A percentile compares a stretch with the other conserved stretches of the same genome.
Conservation (phyloP, 371 early-diverging fungal species). For the Catenaria anguillulae region DNA sequence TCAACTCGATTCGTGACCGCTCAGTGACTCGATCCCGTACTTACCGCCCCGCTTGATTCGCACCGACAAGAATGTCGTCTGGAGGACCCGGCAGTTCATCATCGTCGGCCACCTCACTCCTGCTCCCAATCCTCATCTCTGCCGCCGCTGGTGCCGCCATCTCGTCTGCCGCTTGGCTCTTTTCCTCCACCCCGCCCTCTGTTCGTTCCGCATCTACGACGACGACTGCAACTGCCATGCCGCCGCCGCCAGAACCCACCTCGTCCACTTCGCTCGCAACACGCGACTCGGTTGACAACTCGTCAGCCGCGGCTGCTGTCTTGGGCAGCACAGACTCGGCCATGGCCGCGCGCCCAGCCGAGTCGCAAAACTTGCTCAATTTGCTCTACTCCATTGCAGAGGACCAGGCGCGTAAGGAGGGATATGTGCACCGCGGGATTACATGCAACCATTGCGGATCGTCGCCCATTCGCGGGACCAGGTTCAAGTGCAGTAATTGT, state of each 20-base stretch:
- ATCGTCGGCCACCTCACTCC: too few relatives aligned
- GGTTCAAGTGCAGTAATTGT: conserved; percentile 88
- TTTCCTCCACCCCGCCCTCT: neutral
- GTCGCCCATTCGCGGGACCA: conserved; percentile 72
- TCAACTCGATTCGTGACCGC: too few relatives aligned
- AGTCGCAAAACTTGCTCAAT: conserved; percentile 38
- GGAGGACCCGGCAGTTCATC: too few relatives aligned
- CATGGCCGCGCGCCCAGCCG: neutral
- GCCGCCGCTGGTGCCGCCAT: neutral
- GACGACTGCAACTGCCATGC: too few relatives aligned
- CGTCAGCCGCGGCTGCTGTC: too few relatives aligned
- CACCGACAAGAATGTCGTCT: too few relatives aligned
- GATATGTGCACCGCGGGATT: conserved; percentile 71
- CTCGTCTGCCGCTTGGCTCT: neutral
- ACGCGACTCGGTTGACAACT: neutral
- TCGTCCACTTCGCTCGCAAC: too few relatives aligned
- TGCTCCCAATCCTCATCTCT: neutral
- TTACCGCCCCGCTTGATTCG: too few relatives aligned
- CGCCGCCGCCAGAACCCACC: too few relatives aligned
- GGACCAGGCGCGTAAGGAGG: conserved; percentile 71
- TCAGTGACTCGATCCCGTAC: too few relatives aligned
- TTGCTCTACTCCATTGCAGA: conserved; percentile 76
- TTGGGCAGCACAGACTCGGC: neutral
- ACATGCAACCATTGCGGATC: conserved; percentile 80
- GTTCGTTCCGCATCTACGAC: too few relatives aligned